Conservation (phyloP, 768 basidiomycete genomes). For the Kondoa malvinella region DNA sequence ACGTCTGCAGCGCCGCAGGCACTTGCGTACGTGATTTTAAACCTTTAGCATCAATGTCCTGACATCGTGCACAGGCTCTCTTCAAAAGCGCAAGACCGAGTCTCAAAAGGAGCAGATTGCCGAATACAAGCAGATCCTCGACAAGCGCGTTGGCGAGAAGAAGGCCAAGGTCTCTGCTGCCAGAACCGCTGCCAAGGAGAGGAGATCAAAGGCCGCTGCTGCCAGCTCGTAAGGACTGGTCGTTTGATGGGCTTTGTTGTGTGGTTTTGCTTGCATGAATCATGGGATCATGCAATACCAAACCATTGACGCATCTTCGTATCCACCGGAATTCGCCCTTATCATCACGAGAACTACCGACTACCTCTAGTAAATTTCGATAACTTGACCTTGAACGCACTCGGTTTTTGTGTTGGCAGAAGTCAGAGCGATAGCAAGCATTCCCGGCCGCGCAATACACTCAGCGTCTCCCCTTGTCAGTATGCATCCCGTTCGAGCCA, state of each 20-base stretch:
- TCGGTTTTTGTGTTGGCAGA: background rate
- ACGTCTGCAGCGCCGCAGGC: conserved; percentile 90
- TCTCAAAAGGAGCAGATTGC: conserved; percentile 86
- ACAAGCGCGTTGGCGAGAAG: conserved; percentile 83
- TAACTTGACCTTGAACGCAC: background rate
- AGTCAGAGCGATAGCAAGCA: no score
- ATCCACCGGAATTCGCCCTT: no score
- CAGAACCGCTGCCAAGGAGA: conserved; percentile 38
- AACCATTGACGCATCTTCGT: no score
- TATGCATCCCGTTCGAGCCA: no score
- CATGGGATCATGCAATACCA: background rate
- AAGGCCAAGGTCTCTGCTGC: conserved; percentile 75
- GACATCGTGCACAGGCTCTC: conserved; percentile 34
- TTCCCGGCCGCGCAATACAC: no score
- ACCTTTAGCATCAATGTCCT: background rate
- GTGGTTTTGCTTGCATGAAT: background rate
- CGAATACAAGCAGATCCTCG: conserved; percentile 75
- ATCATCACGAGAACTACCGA: no score
- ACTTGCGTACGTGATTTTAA: conserved; percentile 41
- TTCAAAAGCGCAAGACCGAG: conserved; percentile 74
- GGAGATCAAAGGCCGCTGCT: background rate
- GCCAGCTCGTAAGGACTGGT: background rate
- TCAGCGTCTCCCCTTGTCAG: no score
- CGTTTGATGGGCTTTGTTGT: background rate
- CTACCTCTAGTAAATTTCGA: no score